Conservation (phyloP, 495 filamentous ascomycete species). For the Trichoderma reesei region DNA sequence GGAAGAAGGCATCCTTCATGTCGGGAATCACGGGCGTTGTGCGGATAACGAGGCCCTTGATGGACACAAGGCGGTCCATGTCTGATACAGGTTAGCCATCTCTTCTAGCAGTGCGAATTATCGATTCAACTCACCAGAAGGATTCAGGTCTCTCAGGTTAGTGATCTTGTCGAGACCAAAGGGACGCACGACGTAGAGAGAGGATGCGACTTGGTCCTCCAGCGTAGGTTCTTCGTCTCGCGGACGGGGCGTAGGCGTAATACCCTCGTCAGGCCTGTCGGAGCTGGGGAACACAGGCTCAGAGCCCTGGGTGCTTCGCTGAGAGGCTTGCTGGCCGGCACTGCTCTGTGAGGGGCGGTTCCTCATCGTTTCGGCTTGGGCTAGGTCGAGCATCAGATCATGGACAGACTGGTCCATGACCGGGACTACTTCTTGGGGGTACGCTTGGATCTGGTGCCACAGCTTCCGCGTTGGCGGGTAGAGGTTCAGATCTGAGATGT, state of each 20-base stretch:
- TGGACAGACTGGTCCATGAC: constrained; percentile 93
- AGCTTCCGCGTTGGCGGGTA: constrained; percentile 89
- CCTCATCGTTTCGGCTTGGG: constrained; percentile 61
- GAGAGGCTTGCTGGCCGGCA: constrained; percentile 31
- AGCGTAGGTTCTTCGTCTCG: constrained; percentile 25
- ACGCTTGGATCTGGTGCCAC: constrained; percentile 88
- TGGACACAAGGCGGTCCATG: constrained; percentile 91
- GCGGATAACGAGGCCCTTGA: constrained; percentile 95
- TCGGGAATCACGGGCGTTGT: constrained; percentile 94
- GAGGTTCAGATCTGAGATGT: constrained; percentile 79
- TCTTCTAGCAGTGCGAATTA: constrained; percentile 5
- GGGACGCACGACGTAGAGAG: constrained; percentile 73
- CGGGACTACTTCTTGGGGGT: constrained; percentile 91
- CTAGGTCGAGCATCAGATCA: constrained; percentile 85
- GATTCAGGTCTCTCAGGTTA: constrained; percentile 93
- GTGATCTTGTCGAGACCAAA: constrained; percentile 80
- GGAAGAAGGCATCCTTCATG: constrained; percentile 93
- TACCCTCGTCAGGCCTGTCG: constrained; percentile 47
- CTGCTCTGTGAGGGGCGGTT: constrained; percentile 48
- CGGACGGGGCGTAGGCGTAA: constrained; percentile 21
- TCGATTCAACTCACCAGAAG: constrained; percentile 41
- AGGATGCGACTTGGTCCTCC: constrained; percentile 56
- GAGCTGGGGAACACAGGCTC: constrained; percentile 66
- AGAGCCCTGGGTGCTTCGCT: constrained; percentile 47
- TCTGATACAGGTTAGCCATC: constrained; percentile 36